Base-by-base conservation (phyloP, 2,329 filamentous ascomycete species). In the Aspergillus glaucus region DNA sequence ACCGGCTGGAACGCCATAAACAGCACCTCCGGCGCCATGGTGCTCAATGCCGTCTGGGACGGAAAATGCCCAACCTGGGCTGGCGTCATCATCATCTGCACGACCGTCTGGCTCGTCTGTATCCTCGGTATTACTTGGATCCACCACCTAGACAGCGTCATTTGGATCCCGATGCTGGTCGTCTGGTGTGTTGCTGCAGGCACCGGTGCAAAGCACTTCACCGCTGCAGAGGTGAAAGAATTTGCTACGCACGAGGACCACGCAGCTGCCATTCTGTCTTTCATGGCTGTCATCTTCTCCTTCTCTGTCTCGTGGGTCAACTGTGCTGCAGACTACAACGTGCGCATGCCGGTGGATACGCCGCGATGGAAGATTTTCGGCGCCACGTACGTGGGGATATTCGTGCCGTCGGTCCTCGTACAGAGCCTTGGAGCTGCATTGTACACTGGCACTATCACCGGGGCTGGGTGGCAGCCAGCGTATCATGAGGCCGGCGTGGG, bases 1-100 rank as follows among this genome's bases (percentile, higher is more conserved):
- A 69, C 65, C 17, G 66, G 66, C 6, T 70, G 66, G 67, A 69
- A 68, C 37, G 65, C 64, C 14, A 68, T 69, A 44, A 69, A 69
- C 48, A 65, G 63, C 7, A 69, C 69, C 37, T 68, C 66, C 5
- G 67, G 66, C 2, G 65, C 67, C 2, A 61, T 59, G 2, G 63
- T 65, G 1, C 55, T 70, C 12, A 63, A 66, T 39, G 67, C 66
- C 1, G 48, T 69, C 6, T 69, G 65, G 2, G 53, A 69, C 42
- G 67, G 67, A n/a, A 59, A 50, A 28, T 66, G 59, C 37, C 67
- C 67, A 10, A 60, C 60, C 19, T 70, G 66, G 67, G 64, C 62
- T 1, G 67, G 67, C 6, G 66, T 68, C 2, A 63, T 70, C 34
- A 61, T 70, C 14, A 69, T 70, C 36, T 68, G 67, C 52, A 63